A percentile compares a stretch with the other conserved stretches of the same genome.
phyloP scores from a whole-genome alignment of 352 stramenopile species.

The Phytophthora meadii region DNA sequence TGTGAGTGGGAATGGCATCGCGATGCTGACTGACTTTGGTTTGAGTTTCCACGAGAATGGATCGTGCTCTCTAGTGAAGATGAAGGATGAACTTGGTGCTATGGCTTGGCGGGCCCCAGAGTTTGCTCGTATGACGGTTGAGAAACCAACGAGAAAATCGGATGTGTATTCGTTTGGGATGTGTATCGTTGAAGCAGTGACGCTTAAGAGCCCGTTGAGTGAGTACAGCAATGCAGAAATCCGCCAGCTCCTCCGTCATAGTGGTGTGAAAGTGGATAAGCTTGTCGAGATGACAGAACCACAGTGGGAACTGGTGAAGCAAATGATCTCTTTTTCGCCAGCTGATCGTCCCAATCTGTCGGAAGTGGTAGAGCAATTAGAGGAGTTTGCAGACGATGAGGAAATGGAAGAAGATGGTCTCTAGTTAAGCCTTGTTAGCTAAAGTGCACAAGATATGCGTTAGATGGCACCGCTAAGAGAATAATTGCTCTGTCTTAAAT shows the following conservation, averaged over 20 bases:
- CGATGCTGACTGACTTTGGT: conserved; percentile 50
- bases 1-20: conserved; percentile 26
- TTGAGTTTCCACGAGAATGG: conserved; percentile 19
- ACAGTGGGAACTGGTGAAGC: background rate
- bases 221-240: background rate
- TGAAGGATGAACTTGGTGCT: conserved; percentile 1
- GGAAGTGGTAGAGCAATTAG: background rate
- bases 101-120: background rate
- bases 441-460: no score
- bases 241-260: background rate
- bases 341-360: background rate
- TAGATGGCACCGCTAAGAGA: no score
- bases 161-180: background rate
- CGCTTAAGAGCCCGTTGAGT: background rate
- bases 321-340: background rate
- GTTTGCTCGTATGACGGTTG: no score
- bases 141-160: background rate
- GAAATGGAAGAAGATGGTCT: no score
- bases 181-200: background rate
- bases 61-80: conserved; percentile 14
- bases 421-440: no score
- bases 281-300: background rate
- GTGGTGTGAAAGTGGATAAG: background rate
- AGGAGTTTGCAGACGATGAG: no score
- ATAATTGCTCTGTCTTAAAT: no score